Conservation (phyloP, 805 yeast species). For the Lachancea meyersii region DNA sequence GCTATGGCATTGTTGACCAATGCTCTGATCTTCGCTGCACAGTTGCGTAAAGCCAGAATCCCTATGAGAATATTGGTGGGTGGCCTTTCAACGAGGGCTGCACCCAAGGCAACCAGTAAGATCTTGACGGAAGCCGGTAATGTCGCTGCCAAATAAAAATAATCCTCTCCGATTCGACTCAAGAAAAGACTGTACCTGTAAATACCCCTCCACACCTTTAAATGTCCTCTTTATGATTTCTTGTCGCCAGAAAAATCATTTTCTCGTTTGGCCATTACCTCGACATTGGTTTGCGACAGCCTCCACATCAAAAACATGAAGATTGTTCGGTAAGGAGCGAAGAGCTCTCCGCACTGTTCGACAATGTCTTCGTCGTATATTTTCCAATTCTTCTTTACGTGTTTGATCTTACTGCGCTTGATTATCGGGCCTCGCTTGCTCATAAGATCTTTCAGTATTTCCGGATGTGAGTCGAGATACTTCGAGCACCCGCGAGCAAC, state of each 20-base stretch:
- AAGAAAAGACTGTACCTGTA: conserved; percentile 2
- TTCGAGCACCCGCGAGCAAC: conserved; percentile 72
- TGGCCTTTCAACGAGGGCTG: conserved; percentile 31
- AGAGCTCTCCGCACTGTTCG: conserved; percentile 48
- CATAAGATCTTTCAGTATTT: conserved; percentile 41
- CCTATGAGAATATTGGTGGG: conserved; percentile 34
- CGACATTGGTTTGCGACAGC: conserved; percentile 51
- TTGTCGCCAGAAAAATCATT: conserved; percentile 15
- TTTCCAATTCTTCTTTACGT: conserved; percentile 56
- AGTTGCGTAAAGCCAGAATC: conserved; percentile 52
- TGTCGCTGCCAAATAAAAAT: conserved; percentile 18
- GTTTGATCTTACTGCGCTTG: conserved; percentile 33
- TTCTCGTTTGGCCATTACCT: conserved; percentile 34
- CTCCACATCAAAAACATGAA: conserved; percentile 75
- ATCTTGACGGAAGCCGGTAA: conserved; percentile 35
- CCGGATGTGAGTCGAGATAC: conserved; percentile 52
- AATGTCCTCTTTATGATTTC: not conserved
- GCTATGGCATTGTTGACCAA: conserved; percentile 83
- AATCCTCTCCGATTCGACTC: not conserved
- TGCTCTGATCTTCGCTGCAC: conserved; percentile 55
- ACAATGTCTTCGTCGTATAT: conserved; percentile 56
- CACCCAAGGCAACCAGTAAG: conserved; percentile 26
- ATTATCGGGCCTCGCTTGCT: conserved; percentile 32
- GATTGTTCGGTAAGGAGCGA: conserved; percentile 59
- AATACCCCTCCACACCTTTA: not conserved